A percentile compares a stretch with the other conserved stretches of the same genome.
phyloP scores from a whole-genome alignment of 176 grass and related monocot species.

The Neostapfia colusana region DNA sequence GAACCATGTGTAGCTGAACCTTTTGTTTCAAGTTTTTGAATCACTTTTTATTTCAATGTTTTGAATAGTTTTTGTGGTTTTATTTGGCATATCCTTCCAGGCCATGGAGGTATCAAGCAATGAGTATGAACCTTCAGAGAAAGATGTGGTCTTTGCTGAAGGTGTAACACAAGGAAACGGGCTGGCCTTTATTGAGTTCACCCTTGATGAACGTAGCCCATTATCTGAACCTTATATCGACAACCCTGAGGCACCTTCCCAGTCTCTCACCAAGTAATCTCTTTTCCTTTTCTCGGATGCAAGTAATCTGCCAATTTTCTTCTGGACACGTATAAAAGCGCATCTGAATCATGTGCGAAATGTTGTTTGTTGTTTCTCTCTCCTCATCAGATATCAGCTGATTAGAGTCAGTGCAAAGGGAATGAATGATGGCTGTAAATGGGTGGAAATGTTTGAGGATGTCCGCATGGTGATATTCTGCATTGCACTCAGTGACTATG shows the following conservation, averaged over 20 bases:
- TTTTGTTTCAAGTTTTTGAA: constrained; percentile 11
- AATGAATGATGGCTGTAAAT: constrained; percentile 88
- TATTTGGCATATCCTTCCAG: constrained; percentile 44
- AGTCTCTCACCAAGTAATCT: constrained; percentile 76
- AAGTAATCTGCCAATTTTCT: constrained; percentile 55
- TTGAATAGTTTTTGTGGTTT: background rate
- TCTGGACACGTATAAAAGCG: background rate
- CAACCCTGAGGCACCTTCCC: constrained; percentile 73
- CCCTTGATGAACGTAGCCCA: constrained; percentile 88
- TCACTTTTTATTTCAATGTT: background rate
- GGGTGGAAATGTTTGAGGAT: constrained; percentile 99
- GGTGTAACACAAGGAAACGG: constrained; percentile 96
- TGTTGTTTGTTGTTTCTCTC: background rate
- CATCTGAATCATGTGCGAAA: background rate
- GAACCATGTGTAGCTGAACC: background rate
- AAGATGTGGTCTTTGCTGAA: constrained; percentile 87
- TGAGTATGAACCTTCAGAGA: constrained; percentile 97
- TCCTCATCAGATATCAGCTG: constrained; percentile 77
- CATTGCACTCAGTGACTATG: constrained; percentile 78
- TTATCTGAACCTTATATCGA: constrained; percentile 91
- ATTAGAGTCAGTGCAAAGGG: constrained; percentile 92
- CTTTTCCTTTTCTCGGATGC: background rate
- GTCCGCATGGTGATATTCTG: constrained; percentile 86
- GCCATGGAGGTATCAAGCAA: constrained; percentile 95
- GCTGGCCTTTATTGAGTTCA: constrained; percentile 79